Base-by-base conservation (phyloP, 73 alveolate species). In the Paramecium tetraurelia region DNA sequence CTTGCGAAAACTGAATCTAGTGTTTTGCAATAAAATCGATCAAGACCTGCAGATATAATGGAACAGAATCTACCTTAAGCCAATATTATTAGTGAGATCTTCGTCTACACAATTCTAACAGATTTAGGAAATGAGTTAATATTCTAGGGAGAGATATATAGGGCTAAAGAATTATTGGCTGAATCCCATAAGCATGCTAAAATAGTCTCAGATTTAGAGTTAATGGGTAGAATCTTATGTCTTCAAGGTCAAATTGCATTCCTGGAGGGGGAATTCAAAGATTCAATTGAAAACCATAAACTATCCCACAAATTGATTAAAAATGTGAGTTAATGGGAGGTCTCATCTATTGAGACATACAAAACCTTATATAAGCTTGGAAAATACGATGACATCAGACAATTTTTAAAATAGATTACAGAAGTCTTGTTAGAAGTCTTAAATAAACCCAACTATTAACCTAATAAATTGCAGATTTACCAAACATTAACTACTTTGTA, bases 1-100 rank as follows among this genome's bases (percentile, higher is more conserved):
- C 27, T 89, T 16, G 89, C 94, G 18, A 89, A 89, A 89, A 89
- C 94, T n/a, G 94, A 89, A 89, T 89, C 94, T 2, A 70, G 92
- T 41, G 75, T 70, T 14, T 36, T 89, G 22, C 27, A 70, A 89
- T 89, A 77, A 10, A 89, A 63, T 50, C 71, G 92, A 14, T 59
- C 86, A 29, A 40, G 87, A 31, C 92, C 94, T 71, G 89, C 71
- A 1, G 94, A 89, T 72, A 27, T 89, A 0, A 89, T 77, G 86
- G 94, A 89, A 24, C 31, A 89, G 21, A 71, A 41, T 24, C 57
- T 89, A 2, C 94, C 94, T n/a, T 70, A 89, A 71, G 89, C 94
- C 6, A 89, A 89, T 31, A 58, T 89, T 10, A 63, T 89, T n/a
- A 89, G 76, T 36, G 94, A 89, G 20, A 71, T 89, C 33, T 43